These are phyloP conservation scores for Dendrobium nobile DNA, from an alignment of 106 monocot genomes.

Conservation along the genomic window DNA sequence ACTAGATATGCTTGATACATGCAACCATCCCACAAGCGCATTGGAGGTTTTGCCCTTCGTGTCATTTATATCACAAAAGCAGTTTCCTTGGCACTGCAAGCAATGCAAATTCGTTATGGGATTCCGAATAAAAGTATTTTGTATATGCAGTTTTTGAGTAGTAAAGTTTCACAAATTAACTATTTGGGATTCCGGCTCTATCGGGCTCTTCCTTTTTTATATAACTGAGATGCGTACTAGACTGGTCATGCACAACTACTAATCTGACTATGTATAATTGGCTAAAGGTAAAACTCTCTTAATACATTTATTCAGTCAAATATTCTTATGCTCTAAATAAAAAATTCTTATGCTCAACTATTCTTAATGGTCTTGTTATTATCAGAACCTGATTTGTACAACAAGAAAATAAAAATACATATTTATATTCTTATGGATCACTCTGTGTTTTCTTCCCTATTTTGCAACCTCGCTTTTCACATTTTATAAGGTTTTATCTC, in stretches of 20 bases:
- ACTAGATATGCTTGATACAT: constrained; percentile 88
- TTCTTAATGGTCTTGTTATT: neutral
- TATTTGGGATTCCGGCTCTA: constrained; percentile 88
- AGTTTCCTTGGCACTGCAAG: constrained; percentile 79
- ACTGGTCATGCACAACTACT: constrained; percentile 93
- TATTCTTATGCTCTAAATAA: neutral
- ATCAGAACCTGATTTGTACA: neutral
- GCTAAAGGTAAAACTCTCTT: constrained; percentile 62
- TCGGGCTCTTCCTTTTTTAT: constrained; percentile 88
- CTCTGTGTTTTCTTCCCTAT: neutral
- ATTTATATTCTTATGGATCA: neutral
- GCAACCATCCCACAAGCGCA: constrained; percentile 47
- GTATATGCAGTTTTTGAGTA: constrained; percentile 79
- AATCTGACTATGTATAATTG: constrained; percentile 99
- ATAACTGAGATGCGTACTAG: constrained; percentile 96
- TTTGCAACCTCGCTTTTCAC: too few relatives aligned
- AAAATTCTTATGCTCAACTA: neutral
- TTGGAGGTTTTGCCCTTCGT: constrained; percentile 57
- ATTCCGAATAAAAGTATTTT: constrained; percentile 88
- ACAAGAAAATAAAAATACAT: neutral
- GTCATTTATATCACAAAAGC: constrained; percentile 88
- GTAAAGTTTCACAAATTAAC: constrained; percentile 22
- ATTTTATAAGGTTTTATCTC: too few relatives aligned
- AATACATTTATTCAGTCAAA: constrained; percentile 5
- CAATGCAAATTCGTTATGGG: constrained; percentile 77